These are phyloP conservation scores for Pseudogymnoascus sp. DNA, from an alignment of 2,329 filamentous ascomycete species.

Conservation along the genomic window DNA sequence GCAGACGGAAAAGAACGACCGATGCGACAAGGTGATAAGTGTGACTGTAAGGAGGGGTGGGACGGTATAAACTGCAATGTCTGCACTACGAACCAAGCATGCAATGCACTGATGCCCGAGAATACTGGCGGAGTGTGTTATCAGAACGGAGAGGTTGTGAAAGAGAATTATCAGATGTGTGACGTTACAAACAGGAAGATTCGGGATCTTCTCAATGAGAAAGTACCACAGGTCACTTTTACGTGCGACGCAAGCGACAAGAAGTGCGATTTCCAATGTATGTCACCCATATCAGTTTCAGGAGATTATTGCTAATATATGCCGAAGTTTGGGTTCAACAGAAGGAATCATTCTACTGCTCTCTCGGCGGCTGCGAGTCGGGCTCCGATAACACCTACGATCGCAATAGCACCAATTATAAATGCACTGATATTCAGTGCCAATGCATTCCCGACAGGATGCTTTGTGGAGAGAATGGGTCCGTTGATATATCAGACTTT, in stretches of 20 bases:
- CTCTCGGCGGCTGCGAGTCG: slow-evolving; percentile 71
- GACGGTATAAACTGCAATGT: slow-evolving; percentile 97
- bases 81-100: slow-evolving; percentile 74
- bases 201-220: slow-evolving; percentile 70
- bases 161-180: slow-evolving; percentile 95
- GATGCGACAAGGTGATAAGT: slow-evolving; percentile 61
- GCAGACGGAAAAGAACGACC: slow-evolving; percentile 71
- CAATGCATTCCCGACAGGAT: slow-evolving; percentile 84
- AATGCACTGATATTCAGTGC: slow-evolving; percentile 77
- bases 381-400: slow-evolving; percentile 56
- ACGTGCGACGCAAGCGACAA: slow-evolving; percentile 67
- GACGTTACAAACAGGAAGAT: slow-evolving; percentile 96
- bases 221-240: slow-evolving; percentile 90
- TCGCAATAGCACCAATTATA: slow-evolving; percentile 75
- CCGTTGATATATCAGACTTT: slow-evolving; percentile 87
- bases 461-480: slow-evolving; percentile 85
- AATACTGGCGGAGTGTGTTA: slow-evolving; percentile 83
- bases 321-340: slow-evolving; percentile 82
- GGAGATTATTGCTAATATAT: slow-evolving; percentile 18
- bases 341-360: slow-evolving; percentile 92
- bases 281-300: slow-evolving; percentile 26
- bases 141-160: slow-evolving; percentile 78
- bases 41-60: slow-evolving; percentile 90
- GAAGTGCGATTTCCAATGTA: slow-evolving; percentile 92
- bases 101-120: slow-evolving; percentile 78